These are phyloP conservation scores for Paecilomyces niveus DNA, from an alignment of 2,329 filamentous ascomycete species.

Conservation along the genomic window DNA sequence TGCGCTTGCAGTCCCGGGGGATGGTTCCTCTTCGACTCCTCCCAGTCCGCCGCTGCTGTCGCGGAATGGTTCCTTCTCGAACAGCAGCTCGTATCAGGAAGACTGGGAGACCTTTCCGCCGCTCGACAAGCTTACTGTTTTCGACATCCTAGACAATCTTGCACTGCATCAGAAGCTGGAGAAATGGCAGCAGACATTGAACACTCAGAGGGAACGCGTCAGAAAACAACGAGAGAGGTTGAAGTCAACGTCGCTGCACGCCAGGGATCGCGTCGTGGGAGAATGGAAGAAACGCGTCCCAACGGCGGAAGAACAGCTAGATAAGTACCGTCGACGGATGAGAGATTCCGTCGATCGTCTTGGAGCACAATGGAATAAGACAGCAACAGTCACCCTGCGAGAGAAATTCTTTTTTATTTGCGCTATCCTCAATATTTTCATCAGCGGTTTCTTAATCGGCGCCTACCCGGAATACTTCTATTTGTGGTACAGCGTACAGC, in stretches of 20 bases:
- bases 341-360: slow-evolving; percentile 81
- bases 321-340: slow-evolving; percentile 85
- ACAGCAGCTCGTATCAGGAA: slow-evolving; percentile 76
- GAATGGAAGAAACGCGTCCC: slow-evolving; percentile 85
- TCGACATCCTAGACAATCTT: slow-evolving; percentile 90
- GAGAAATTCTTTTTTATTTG: slow-evolving; percentile 97
- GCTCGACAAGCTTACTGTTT: slow-evolving; percentile 79
- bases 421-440: slow-evolving; percentile 93
- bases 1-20: slow-evolving; percentile 15
- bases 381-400: slow-evolving; percentile 75
- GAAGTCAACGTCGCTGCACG: slow-evolving; percentile 66
- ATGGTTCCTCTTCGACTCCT: slow-evolving; percentile 23
- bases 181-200: slow-evolving; percentile 76
- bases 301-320: slow-evolving; percentile 83
- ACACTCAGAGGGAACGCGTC: slow-evolving; percentile 77
- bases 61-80: slow-evolving; percentile 73
- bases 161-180: slow-evolving; percentile 85
- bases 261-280: slow-evolving; percentile 84
- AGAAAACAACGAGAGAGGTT: slow-evolving; percentile 73
- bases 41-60: slow-evolving; percentile 47
- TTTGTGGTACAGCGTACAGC: slow-evolving; percentile 81
- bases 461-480: slow-evolving; percentile 81
- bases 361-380: slow-evolving; percentile 79
- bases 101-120: slow-evolving; percentile 84
- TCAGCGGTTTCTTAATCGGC: slow-evolving; percentile 90